Evolutionary conservation across 768 basidiomycete species (phyloP).

Genomic region (Lentinula sp.): DNA sequence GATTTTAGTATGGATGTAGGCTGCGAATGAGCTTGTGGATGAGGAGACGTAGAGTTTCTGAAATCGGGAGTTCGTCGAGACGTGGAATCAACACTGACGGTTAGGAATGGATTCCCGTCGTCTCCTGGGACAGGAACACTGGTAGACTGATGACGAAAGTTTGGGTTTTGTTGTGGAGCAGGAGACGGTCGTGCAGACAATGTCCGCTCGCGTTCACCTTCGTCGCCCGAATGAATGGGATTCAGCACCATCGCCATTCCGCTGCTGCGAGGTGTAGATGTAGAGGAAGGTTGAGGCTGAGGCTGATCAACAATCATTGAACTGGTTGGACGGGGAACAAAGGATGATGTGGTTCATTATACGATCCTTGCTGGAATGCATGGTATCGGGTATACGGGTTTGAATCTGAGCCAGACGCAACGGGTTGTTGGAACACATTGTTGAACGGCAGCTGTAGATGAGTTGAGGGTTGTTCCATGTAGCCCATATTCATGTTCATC

Average conservation of each 20-base stretch:
- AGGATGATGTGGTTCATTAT: background rate
- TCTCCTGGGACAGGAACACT: background rate
- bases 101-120: conserved; percentile 3
- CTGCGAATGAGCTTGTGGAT: background rate
- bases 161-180: background rate
- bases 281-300: background rate
- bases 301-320: background rate
- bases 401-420: background rate
- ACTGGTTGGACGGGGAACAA: background rate
- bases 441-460: background rate
- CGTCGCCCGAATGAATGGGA: background rate
- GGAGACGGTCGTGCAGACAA: background rate
- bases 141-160: background rate
- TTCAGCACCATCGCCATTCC: conserved; percentile 6
- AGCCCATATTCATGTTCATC: background rate
- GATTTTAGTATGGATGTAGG: background rate
- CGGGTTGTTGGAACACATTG: background rate
- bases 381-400: too few species aligned
- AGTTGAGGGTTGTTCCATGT: background rate
- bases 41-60: background rate
- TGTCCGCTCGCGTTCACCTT: background rate
- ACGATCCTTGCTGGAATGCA: background rate
- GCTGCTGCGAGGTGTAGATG: background rate
- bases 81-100: background rate
- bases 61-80: background rate